phyloP scores from a whole-genome alignment of 169 alveolate genomes.

The Plasmodium vivax region DNA sequence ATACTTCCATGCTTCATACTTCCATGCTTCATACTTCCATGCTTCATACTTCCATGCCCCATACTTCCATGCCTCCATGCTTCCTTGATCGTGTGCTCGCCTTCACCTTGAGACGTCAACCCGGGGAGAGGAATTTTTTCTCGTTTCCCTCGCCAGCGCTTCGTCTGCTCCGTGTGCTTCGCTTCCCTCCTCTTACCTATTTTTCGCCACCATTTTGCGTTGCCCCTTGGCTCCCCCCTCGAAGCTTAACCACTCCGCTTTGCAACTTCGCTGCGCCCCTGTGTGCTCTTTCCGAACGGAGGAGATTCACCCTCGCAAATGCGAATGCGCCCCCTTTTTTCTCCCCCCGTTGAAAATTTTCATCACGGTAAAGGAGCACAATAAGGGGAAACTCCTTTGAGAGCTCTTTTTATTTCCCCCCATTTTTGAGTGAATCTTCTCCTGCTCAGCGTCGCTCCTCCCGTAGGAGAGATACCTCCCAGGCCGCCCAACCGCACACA shows the following conservation, averaged over 20 bases:
- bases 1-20: too few species aligned
- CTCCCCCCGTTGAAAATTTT: not conserved
- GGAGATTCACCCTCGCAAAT: conserved; percentile 5
- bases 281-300: not conserved
- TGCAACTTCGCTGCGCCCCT: not conserved
- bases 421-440: not conserved
- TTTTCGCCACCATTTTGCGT: not conserved
- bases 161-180: not conserved
- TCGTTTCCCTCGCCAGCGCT: not conserved
- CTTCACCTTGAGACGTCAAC: not conserved
- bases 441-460: not conserved
- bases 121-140: not conserved
- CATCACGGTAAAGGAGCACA: not conserved
- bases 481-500: not conserved
- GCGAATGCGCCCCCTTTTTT: not conserved
- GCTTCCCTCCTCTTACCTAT: not conserved
- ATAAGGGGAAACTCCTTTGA: not conserved
- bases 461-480: not conserved
- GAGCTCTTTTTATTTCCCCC: not conserved
- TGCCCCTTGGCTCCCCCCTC: not conserved
- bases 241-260: not conserved
- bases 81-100: too few species aligned
- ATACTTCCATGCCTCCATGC: too few species aligned
- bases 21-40: too few species aligned
- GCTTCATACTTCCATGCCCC: too few species aligned